Evolutionary conservation across 2,329 filamentous ascomycete species (phyloP).

Genomic region (Monosporascus cannonballus): DNA sequence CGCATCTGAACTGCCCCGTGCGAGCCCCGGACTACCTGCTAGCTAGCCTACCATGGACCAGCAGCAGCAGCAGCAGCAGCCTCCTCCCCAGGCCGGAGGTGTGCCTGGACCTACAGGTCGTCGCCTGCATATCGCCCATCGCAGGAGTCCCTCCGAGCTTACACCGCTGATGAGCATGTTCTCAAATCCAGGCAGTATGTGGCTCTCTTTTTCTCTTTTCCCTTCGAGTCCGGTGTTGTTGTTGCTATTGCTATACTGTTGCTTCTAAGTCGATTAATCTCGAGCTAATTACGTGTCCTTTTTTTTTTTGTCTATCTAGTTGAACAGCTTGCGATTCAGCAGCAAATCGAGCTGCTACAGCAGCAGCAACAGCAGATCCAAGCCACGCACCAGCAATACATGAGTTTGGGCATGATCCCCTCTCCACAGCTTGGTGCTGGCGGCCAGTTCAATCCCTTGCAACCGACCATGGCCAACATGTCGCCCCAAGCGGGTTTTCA

Average conservation of each 20-base stretch:
- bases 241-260: constrained; percentile 9
- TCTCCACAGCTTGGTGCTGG: constrained; percentile 74
- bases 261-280: neutral
- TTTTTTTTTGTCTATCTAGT: constrained; percentile 47
- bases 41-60: constrained; percentile 58
- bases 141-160: constrained; percentile 93
- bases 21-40: constrained; percentile 38
- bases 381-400: constrained; percentile 93
- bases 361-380: constrained; percentile 98
- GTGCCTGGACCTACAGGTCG: constrained; percentile 74
- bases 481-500: constrained; percentile 80
- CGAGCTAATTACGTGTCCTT: constrained; percentile 10
- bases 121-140: constrained; percentile 93
- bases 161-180: constrained; percentile 97
- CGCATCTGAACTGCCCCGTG: constrained; percentile 15
- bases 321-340: constrained; percentile 96
- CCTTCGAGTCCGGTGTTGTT: constrained; percentile 1
- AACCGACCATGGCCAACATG: constrained; percentile 72
- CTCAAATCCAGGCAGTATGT: constrained; percentile 53
- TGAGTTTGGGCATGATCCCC: constrained; percentile 93
- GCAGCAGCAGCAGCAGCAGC: constrained; percentile 45
- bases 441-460: constrained; percentile 69
- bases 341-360: constrained; percentile 95
- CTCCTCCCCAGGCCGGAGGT: constrained; percentile 44
- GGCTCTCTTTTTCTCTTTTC: constrained; percentile 2